A percentile compares a stretch with the other conserved stretches of the same genome.
These are phyloP conservation scores for Skeletonema menzelii DNA, from an alignment of 108 stramenopile genomes.

Conservation along the genomic window DNA sequence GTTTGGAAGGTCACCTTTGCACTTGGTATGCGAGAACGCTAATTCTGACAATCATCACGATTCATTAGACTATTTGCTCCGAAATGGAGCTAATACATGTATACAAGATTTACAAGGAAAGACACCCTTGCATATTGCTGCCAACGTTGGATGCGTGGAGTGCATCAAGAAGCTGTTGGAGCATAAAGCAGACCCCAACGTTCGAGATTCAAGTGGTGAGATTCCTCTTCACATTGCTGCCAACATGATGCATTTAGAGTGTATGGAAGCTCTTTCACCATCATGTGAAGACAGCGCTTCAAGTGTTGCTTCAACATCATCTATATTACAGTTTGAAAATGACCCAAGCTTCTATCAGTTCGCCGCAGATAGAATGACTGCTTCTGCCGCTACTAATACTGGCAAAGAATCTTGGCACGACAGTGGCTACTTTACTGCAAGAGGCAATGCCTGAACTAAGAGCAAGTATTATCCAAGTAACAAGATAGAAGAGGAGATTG, in stretches of 20 bases:
- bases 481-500: constrained; percentile 13
- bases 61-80: constrained; percentile 15
- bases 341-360: constrained; percentile 5
- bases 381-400: neutral
- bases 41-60: constrained; percentile 7
- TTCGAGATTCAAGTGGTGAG: constrained; percentile 5
- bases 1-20: constrained; percentile 16
- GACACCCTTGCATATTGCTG: constrained; percentile 21
- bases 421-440: constrained; percentile 25
- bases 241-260: neutral
- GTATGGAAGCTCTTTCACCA: constrained; percentile 18
- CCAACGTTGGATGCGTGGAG: constrained; percentile 6
- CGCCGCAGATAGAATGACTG: neutral
- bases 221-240: constrained; percentile 22
- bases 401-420: constrained; percentile 5
- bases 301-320: constrained; percentile 10
- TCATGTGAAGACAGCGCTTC: constrained; percentile 13
- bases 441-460: constrained; percentile 19
- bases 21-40: constrained; percentile 19
- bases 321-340: neutral
- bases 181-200: constrained; percentile 12
- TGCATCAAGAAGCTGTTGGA: constrained; percentile 12
- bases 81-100: constrained; percentile 13
- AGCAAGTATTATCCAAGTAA: constrained; percentile 7
- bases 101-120: constrained; percentile 13